phyloP scores from a whole-genome alignment of 129 eudicot species.

The Smallanthus sonchifolius region DNA sequence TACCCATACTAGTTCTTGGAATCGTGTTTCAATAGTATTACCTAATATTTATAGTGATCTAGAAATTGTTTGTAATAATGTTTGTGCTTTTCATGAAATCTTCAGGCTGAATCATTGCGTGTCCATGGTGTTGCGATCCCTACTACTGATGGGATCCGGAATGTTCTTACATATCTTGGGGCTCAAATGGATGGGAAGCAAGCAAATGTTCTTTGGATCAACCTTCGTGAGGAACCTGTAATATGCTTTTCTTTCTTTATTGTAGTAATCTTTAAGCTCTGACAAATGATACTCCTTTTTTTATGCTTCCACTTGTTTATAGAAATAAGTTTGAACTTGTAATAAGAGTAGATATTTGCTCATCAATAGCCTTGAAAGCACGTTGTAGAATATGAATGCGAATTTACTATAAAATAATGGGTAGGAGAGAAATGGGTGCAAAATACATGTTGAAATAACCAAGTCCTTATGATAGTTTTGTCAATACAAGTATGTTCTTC shows the following conservation, averaged over 20 bases:
- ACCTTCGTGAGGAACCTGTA: constrained; percentile 98
- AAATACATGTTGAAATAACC: background rate
- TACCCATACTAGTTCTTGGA: background rate
- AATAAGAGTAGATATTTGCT: background rate
- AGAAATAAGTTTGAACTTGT: background rate
- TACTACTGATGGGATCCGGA: constrained; percentile 77
- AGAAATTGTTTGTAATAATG: constrained; percentile 5
- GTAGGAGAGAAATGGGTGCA: background rate
- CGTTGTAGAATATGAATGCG: background rate
- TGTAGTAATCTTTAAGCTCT: background rate
- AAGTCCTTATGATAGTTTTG: background rate
- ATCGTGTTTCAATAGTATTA: background rate
- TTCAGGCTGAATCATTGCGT: constrained; percentile 67
- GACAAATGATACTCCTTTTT: background rate
- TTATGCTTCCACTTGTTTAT: constrained; percentile 8
- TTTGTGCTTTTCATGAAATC: background rate
- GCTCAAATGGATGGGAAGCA: constrained; percentile 60
- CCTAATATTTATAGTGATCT: background rate
- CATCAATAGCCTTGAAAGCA: background rate
- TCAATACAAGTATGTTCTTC: background rate
- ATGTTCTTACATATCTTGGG: constrained; percentile 82
- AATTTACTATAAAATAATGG: background rate
- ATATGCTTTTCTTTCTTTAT: constrained; percentile 14
- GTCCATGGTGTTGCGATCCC: constrained; percentile 99
- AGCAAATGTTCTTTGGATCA: constrained; percentile 83